Conservation (phyloP, 2,329 filamentous ascomycete species). For the Penicillium psychrosexuale region DNA sequence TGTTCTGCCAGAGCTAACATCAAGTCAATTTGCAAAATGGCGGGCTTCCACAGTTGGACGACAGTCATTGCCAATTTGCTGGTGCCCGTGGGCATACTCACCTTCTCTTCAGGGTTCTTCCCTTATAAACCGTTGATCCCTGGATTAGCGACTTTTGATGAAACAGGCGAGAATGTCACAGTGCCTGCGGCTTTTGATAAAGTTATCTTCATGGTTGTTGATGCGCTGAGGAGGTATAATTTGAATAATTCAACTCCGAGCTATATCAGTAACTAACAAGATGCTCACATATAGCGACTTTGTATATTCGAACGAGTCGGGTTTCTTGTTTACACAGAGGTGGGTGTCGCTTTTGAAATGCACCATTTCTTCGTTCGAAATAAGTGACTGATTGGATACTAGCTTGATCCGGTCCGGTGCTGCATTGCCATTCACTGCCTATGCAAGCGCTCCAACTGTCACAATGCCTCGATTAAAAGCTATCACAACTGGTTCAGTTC, state of each 20-base stretch:
- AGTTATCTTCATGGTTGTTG: slow-evolving; percentile 95
- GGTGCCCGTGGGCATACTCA: slow-evolving; percentile 68
- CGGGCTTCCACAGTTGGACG: slow-evolving; percentile 27
- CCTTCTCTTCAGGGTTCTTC: slow-evolving; percentile 91
- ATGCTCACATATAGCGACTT: slow-evolving; percentile 67
- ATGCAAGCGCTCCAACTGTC: slow-evolving; percentile 94
- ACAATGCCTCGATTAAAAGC: slow-evolving; percentile 98
- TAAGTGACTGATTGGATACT: slow-evolving; percentile 12
- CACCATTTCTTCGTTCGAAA: neutral
- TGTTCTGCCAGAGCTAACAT: neutral
- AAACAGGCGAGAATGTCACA: slow-evolving; percentile 51
- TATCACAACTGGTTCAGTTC: slow-evolving; percentile 96
- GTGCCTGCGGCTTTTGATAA: slow-evolving; percentile 74
- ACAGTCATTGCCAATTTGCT: slow-evolving; percentile 71
- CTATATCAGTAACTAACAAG: neutral
- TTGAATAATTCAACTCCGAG: neutral
- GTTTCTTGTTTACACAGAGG: slow-evolving; percentile 86
- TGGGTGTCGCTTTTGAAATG: slow-evolving; percentile 37
- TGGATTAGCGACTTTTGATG: slow-evolving; percentile 65
- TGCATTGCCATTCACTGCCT: slow-evolving; percentile 89
- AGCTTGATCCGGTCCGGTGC: slow-evolving; percentile 80
- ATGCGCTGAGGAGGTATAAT: slow-evolving; percentile 78
- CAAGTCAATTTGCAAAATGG: slow-evolving; percentile 19
- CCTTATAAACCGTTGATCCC: slow-evolving; percentile 93
- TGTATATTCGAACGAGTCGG: slow-evolving; percentile 76